A percentile compares a stretch with the other conserved stretches of the same genome.
These are phyloP conservation scores for Pseudogymnoascus sp. DNA, from an alignment of 2,329 filamentous ascomycete species.

Conservation along the genomic window DNA sequence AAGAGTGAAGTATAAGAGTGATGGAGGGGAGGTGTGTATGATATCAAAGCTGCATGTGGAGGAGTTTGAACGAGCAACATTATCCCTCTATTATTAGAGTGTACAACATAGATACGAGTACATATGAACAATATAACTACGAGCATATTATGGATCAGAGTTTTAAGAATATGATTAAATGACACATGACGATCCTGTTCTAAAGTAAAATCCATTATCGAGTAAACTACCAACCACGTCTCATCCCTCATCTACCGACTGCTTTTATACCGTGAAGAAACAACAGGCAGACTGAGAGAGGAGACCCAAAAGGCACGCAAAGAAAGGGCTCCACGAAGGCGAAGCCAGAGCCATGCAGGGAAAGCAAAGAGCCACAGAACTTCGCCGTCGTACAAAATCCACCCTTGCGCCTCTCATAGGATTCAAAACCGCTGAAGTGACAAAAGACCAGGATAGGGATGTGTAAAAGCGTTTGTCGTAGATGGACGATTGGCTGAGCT, in stretches of 20 bases:
- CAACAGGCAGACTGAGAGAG: conserved; percentile 23
- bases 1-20: background rate
- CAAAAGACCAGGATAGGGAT: conserved; percentile 16
- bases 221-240: conserved; percentile 27
- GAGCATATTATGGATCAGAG: background rate
- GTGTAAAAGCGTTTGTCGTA: conserved; percentile 5
- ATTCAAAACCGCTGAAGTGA: conserved; percentile 26
- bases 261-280: conserved; percentile 29
- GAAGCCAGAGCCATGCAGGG: conserved; percentile 17
- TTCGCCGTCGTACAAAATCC: conserved; percentile 28
- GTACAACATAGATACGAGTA: conserved; percentile 5
- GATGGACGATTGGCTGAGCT: background rate
- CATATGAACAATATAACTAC: conserved; percentile 1
- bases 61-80: background rate
- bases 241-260: conserved; percentile 27
- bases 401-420: conserved; percentile 29
- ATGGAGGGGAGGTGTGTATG: background rate
- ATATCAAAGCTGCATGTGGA: background rate
- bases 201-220: conserved; percentile 29
- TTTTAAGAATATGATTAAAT: conserved; percentile 4
- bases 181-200: conserved; percentile 9
- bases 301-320: conserved; percentile 20
- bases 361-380: conserved; percentile 23
- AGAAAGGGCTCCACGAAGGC: conserved; percentile 16
- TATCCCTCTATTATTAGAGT: background rate